Evolutionary conservation across 2,329 filamentous ascomycete genomes (phyloP).

Genomic region (Xylogone sp.): DNA sequence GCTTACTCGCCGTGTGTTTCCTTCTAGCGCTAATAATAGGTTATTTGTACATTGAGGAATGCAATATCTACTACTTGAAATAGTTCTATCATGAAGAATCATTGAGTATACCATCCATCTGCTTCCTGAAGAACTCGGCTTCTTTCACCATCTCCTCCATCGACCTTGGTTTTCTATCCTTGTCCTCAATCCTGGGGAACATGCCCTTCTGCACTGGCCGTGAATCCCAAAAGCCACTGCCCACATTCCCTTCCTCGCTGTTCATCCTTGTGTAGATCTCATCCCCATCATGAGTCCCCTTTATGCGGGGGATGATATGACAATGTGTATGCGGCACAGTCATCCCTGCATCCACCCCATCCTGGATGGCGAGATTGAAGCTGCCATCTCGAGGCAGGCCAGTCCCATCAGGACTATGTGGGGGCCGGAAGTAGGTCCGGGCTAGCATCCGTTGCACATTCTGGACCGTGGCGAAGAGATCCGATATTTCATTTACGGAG

Average conservation of each 20-base stretch:
- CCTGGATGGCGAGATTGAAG: slow-evolving; percentile 94
- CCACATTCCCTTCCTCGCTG: slow-evolving; percentile 79
- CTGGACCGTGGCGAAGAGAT: slow-evolving; percentile 86
- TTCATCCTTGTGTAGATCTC: slow-evolving; percentile 81
- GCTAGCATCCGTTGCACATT: slow-evolving; percentile 74
- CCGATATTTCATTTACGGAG: slow-evolving; percentile 38
- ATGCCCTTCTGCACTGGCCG: slow-evolving; percentile 47
- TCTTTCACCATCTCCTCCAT: slow-evolving; percentile 77
- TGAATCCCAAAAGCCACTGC: slow-evolving; percentile 61
- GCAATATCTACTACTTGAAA: not conserved
- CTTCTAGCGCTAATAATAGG: too few relatives aligned
- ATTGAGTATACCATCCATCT: slow-evolving; percentile 17
- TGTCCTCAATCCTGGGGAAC: slow-evolving; percentile 71
- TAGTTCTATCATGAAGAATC: not conserved
- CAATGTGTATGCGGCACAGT: slow-evolving; percentile 92
- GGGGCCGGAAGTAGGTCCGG: slow-evolving; percentile 43
- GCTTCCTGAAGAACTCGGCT: slow-evolving; percentile 44
- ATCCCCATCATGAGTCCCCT: slow-evolving; percentile 58
- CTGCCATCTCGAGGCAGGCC: slow-evolving; percentile 60
- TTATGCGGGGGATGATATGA: slow-evolving; percentile 77
- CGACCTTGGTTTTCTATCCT: slow-evolving; percentile 60
- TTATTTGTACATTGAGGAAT: too few relatives aligned
- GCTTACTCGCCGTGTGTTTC: too few relatives aligned
- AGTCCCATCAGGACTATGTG: slow-evolving; percentile 31
- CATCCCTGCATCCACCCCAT: slow-evolving; percentile 86